phyloP scores from a whole-genome alignment of 768 basidiomycete species.

The Mycena pura region DNA sequence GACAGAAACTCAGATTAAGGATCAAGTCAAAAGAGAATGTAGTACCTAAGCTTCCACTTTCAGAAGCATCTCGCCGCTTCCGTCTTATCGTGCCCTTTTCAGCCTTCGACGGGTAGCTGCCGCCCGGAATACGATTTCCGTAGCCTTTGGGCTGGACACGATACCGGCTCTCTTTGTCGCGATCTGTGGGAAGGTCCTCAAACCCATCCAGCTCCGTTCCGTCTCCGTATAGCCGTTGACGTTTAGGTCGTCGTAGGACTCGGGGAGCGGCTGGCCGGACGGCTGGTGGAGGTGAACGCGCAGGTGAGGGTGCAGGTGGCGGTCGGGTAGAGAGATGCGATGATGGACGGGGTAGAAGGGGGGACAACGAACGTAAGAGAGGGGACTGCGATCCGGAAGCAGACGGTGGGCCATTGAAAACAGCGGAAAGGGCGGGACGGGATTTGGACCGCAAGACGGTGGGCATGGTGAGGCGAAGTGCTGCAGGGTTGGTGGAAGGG shows the following conservation, averaged over 20 bases:
- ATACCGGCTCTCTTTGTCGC: conserved; percentile 79
- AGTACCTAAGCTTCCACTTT: conserved; percentile 49
- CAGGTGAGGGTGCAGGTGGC: conserved; percentile 40
- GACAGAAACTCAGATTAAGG: background rate
- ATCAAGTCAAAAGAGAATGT: conserved; percentile 17
- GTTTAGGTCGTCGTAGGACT: conserved; percentile 78
- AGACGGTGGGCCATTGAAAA: conserved; percentile 64
- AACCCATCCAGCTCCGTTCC: conserved; percentile 90
- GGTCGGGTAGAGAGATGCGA: conserved; percentile 55
- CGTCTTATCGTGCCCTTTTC: conserved; percentile 66
- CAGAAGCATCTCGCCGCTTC: conserved; percentile 57
- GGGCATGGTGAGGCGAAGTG: conserved; percentile 87
- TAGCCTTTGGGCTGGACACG: conserved; percentile 77
- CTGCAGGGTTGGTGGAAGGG: conserved; percentile 78
- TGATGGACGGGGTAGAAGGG: conserved; percentile 64
- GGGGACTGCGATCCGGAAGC: conserved; percentile 42
- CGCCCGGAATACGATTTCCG: conserved; percentile 67
- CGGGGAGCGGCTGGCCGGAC: conserved; percentile 63
- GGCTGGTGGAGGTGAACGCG: too few relatives aligned
- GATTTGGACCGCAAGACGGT: conserved; percentile 78
- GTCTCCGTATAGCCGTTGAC: conserved; percentile 77
- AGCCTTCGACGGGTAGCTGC: conserved; percentile 51
- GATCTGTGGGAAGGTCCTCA: conserved; percentile 87
- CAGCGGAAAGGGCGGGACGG: conserved; percentile 75
- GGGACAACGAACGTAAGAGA: conserved; percentile 59